Evolutionary conservation across 305 asterid genomes (phyloP).

Genomic region (Plantago coronopus): DNA sequence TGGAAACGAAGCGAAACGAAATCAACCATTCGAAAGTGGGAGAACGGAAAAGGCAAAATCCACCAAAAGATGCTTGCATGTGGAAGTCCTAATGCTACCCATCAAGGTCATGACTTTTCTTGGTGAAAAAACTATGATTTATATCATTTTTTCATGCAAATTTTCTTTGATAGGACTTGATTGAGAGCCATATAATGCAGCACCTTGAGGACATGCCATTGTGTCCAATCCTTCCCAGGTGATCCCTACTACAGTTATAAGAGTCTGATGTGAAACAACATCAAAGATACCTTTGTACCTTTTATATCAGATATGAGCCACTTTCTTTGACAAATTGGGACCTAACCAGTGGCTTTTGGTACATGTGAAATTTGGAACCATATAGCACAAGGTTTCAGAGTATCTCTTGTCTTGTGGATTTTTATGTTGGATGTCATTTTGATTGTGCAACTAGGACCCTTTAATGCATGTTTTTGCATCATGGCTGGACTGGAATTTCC

Average conservation of each 20-base stretch:
- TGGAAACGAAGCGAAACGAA: not conserved
- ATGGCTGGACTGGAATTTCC: constrained; percentile 1
- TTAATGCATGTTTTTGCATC: constrained; percentile 8
- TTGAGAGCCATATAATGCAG: constrained; percentile 23
- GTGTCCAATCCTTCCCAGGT: constrained; percentile 29
- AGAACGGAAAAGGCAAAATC: constrained; percentile 1
- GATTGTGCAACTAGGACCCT: constrained; percentile 15
- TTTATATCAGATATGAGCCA: constrained; percentile 17
- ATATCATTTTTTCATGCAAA: constrained; percentile 10
- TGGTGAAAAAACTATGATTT: constrained; percentile 25
- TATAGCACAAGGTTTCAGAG: constrained; percentile 15
- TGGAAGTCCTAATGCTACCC: constrained; percentile 25
- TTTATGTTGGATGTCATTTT: constrained; percentile 17
- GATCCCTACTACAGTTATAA: constrained; percentile 12
- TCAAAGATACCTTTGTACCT: constrained; percentile 17
- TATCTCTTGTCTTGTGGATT: constrained; percentile 20
- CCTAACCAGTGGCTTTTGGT: constrained; percentile 22
- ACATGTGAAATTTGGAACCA: constrained; percentile 18
- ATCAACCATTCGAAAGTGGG: not conserved
- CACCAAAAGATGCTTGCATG: constrained; percentile 8
- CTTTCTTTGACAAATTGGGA: constrained; percentile 22
- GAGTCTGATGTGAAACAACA: constrained; percentile 12
- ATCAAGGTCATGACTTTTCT: constrained; percentile 32
- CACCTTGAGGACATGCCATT: constrained; percentile 21
- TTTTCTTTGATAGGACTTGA: constrained; percentile 26